Conservation (phyloP, 2,329 filamentous ascomycete genomes). For the Bipolaris cookei region DNA sequence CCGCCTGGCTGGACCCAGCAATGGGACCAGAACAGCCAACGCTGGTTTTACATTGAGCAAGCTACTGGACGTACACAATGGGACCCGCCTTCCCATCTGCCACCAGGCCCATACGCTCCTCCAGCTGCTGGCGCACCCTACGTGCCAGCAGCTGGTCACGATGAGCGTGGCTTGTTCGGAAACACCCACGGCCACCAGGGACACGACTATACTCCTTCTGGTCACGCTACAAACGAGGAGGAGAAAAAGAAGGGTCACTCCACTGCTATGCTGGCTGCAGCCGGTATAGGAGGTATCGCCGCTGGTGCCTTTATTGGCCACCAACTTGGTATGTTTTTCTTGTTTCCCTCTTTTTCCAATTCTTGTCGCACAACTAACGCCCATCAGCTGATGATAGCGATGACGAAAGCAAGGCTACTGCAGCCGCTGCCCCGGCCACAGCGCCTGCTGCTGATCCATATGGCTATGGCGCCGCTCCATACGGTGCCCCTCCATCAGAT, state of each 20-base stretch:
- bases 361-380: slow-evolving; percentile 15
- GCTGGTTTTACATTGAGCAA: slow-evolving; percentile 70
- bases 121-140: slow-evolving; percentile 39
- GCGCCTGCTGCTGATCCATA: slow-evolving; percentile 23
- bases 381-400: slow-evolving; percentile 33
- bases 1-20: slow-evolving; percentile 65
- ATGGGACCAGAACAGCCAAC: slow-evolving; percentile 66
- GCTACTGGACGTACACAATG: slow-evolving; percentile 68
- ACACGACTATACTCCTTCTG: slow-evolving; percentile 33
- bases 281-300: slow-evolving; percentile 64
- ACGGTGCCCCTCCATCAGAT: slow-evolving; percentile 19
- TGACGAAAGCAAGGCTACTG: slow-evolving; percentile 38
- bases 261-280: slow-evolving; percentile 60
- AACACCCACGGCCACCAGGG: slow-evolving; percentile 36
- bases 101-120: slow-evolving; percentile 43
- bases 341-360: background rate
- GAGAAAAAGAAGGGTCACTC: slow-evolving; percentile 51
- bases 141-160: slow-evolving; percentile 28
- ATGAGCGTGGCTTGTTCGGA: slow-evolving; percentile 40
- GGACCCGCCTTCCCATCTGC: slow-evolving; percentile 60
- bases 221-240: slow-evolving; percentile 31
- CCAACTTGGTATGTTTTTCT: slow-evolving; percentile 58
- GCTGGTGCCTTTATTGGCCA: slow-evolving; percentile 65
- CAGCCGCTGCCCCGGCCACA: slow-evolving; percentile 19
- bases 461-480: slow-evolving; percentile 22